These are phyloP conservation scores for Coemansia sp. DNA, from an alignment of 192 early-diverging fungal species.

Conservation along the genomic window DNA sequence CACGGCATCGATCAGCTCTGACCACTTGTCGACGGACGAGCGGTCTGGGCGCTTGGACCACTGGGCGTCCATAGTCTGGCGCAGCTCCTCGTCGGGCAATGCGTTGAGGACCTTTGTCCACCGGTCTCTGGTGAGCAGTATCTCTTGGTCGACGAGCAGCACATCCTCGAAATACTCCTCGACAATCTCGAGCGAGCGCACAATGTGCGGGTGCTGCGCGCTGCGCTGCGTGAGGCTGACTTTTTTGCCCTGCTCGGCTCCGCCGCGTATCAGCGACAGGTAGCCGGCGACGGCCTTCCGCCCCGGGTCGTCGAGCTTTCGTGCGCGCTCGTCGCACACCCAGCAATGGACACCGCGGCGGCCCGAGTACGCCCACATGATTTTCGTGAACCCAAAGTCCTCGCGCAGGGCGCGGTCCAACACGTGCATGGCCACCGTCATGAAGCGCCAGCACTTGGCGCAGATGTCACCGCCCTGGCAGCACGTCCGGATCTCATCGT, in stretches of 20 bases:
- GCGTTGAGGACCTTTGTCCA: conserved; percentile 79
- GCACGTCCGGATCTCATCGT: conserved; percentile 95
- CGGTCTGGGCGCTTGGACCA: conserved; percentile 41
- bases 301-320: conserved; percentile 72
- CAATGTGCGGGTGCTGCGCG: conserved; percentile 63
- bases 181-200: conserved; percentile 62
- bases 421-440: conserved; percentile 89
- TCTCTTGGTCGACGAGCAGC: conserved; percentile 71
- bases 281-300: conserved; percentile 83
- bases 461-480: conserved; percentile 90
- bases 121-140: conserved; percentile 60
- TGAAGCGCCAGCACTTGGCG: conserved; percentile 89
- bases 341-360: conserved; percentile 98
- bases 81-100: conserved; percentile 72
- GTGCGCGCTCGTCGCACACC: conserved; percentile 90
- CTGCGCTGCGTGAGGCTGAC: conserved; percentile 61
- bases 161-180: conserved; percentile 72
- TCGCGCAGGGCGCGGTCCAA: conserved; percentile 76
- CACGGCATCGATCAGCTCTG: conserved; percentile 43
- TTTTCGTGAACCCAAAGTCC: conserved; percentile 93
- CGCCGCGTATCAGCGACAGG: conserved; percentile 78
- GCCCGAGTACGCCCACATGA: conserved; percentile 95
- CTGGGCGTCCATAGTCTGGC: conserved; percentile 33
- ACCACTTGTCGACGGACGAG: conserved; percentile 52
- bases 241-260: conserved; percentile 69